Base-by-base conservation (phyloP, 2,329 filamentous ascomycete genomes). In the Diaporthe sp. region DNA sequence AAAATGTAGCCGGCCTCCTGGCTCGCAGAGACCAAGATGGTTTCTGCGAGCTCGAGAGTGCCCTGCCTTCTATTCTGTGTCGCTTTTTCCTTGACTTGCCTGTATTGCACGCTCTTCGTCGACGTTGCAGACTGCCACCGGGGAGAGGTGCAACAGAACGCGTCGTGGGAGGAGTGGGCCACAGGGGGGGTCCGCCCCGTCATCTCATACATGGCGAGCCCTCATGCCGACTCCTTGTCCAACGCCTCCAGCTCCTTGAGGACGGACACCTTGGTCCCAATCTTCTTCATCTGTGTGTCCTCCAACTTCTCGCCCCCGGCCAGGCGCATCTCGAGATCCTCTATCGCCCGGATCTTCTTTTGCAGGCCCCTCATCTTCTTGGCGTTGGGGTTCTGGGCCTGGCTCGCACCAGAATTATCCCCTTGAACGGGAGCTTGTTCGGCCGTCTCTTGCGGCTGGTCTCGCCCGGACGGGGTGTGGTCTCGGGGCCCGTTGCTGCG, bases 241-340 rank as follows among this genome's bases (percentile, higher is more conserved):
- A 96, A 82, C 10, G 83, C 86, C 61, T 93, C 90, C 75, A 99
- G 86, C 85, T 99, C 97, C 85, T 93, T 94, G 76, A 96, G 88
- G 74, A 99, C 96, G 22, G 90, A 85, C 65, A 92, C 87, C 86
- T 98, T 97, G 30, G 95, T 98, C 72, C 91, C 90, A 79, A 99
- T 99, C 90, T 99, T 99, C 89, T 98, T 97, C 84, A 99, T 92
- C 86, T 99, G 97, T 42, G 97, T 99, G 81, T 98, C 96, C 86
- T 99, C 97, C 75, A 99, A 87, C 88, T 98, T 98, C 88, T 99
- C 97, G 7, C 96, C 96, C 44, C 93, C 93, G 3, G 96, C 97
- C 78, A 96, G 92, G 73, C 97, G 92, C 96, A 98, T 98, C 88
- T 98, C 98, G 76, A 99, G 87, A 82, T 99, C 97, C 82, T 99